These are phyloP conservation scores for Gossypium herbaceum DNA, from an alignment of 345 rosid species.

Conservation along the genomic window DNA sequence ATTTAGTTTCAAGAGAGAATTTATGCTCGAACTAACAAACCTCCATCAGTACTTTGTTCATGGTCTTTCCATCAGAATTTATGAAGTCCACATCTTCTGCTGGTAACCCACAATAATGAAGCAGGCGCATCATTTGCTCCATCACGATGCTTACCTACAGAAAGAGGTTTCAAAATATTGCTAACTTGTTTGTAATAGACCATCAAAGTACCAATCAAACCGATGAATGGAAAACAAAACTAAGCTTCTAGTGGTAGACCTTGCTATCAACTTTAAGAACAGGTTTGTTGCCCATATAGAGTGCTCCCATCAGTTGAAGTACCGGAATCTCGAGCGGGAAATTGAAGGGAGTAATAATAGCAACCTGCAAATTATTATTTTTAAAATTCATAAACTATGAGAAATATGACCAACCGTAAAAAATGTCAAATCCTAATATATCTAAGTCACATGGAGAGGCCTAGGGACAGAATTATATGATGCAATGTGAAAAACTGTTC, in stretches of 20 bases:
- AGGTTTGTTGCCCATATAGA: constrained; percentile 98
- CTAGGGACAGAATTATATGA: neutral
- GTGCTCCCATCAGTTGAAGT: constrained; percentile 96
- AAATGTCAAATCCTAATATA: constrained; percentile 9
- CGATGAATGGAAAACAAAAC: neutral
- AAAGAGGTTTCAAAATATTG: constrained; percentile 6
- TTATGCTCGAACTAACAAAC: constrained; percentile 35
- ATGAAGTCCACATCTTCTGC: constrained; percentile 87
- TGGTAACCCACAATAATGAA: constrained; percentile 91
- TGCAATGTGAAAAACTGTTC: neutral
- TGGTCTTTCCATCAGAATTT: constrained; percentile 87
- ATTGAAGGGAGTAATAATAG: constrained; percentile 92
- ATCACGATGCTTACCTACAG: constrained; percentile 86
- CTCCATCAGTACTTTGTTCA: constrained; percentile 87
- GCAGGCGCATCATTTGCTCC: constrained; percentile 96
- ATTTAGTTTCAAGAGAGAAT: neutral
- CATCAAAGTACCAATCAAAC: neutral
- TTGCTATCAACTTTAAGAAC: constrained; percentile 93
- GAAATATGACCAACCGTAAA: neutral
- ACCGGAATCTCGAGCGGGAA: constrained; percentile 96
- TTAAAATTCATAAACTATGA: neutral
- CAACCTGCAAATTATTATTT: constrained; percentile 51
- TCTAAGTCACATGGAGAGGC: neutral
- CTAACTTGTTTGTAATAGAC: constrained; percentile 4
- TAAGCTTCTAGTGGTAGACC: constrained; percentile 36